Percentiles rank a stretch among this genome's conserved stretches.
Conservation (phyloP, 257 asterid species). For the Anisodus tanguticus region DNA sequence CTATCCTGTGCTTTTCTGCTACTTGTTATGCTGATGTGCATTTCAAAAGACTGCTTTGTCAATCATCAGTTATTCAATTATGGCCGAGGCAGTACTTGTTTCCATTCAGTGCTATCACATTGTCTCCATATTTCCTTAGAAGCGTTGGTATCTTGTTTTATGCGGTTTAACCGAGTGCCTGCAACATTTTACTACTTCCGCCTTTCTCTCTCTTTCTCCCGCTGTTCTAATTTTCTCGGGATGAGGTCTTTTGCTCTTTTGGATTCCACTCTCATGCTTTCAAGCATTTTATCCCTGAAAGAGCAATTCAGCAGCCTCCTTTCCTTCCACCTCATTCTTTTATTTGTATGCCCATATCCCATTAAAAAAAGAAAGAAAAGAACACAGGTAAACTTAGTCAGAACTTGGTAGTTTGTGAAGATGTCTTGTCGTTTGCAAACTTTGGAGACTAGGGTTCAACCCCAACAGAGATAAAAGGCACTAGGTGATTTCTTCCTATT, state of each 20-base stretch:
- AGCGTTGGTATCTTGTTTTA: neutral
- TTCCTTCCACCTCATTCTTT: slow-evolving; percentile 15
- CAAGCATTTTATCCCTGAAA: slow-evolving; percentile 2
- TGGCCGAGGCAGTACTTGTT: slow-evolving; percentile 16
- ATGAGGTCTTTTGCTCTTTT: slow-evolving; percentile 10
- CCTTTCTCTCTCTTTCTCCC: neutral
- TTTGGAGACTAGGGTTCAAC: slow-evolving; percentile 9
- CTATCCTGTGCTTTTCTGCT: slow-evolving; percentile 23
- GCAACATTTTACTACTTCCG: neutral
- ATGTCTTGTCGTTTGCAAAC: slow-evolving; percentile 9
- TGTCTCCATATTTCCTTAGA: neutral
- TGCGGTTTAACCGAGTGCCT: slow-evolving; percentile 6
- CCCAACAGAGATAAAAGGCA: neutral
- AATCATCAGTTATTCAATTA: slow-evolving; percentile 17
- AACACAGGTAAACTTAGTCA: neutral
- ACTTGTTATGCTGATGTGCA: slow-evolving; percentile 20
- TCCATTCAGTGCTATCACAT: neutral
- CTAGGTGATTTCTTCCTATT: neutral
- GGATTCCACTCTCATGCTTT: slow-evolving; percentile 5
- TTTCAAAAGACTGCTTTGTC: slow-evolving; percentile 8
- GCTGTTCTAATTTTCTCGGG: neutral
- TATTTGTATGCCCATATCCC: neutral
- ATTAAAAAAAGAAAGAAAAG: neutral
- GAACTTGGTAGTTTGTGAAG: neutral
- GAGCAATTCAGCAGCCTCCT: slow-evolving; percentile 17